Conservation (phyloP, 192 early-diverging fungal species). For the Entomortierella parvispora region DNA sequence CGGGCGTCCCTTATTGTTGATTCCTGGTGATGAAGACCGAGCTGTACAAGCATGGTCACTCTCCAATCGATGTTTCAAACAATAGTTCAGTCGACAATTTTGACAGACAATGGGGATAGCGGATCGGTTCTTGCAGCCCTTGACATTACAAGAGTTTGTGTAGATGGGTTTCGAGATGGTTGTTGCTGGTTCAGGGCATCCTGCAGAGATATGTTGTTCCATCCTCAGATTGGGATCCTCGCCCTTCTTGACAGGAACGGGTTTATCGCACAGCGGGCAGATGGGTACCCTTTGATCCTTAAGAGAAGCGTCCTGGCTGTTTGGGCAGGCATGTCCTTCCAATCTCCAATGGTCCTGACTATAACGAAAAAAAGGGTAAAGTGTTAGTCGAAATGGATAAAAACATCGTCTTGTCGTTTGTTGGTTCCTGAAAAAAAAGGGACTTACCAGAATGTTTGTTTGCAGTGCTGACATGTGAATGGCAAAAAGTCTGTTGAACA, state of each 20-base stretch:
- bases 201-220: conserved; percentile 71
- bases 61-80: conserved; percentile 84
- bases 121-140: conserved; percentile 72
- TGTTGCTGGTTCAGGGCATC: conserved; percentile 64
- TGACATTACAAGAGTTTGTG: conserved; percentile 67
- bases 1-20: not conserved
- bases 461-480: conserved; percentile 65
- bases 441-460: conserved; percentile 60
- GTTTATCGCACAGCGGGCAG: conserved; percentile 80
- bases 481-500: conserved; percentile 55
- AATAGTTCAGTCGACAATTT: conserved; percentile 71
- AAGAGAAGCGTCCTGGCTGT: conserved; percentile 59
- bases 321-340: conserved; percentile 71
- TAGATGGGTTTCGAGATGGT: conserved; percentile 60
- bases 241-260: conserved; percentile 74
- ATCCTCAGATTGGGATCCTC: conserved; percentile 81
- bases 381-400: no score
- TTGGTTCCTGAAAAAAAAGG: not conserved
- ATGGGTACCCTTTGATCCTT: conserved; percentile 72
- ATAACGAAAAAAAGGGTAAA: conserved; percentile 16
- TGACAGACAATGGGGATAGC: conserved; percentile 75
- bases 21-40: not conserved
- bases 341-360: conserved; percentile 77
- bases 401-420: no score
- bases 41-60: conserved; percentile 77